Percentiles rank a stretch among this genome's conserved stretches.
Conservation (phyloP, 78 protist species). For the Polysphondylium violaceum region DNA sequence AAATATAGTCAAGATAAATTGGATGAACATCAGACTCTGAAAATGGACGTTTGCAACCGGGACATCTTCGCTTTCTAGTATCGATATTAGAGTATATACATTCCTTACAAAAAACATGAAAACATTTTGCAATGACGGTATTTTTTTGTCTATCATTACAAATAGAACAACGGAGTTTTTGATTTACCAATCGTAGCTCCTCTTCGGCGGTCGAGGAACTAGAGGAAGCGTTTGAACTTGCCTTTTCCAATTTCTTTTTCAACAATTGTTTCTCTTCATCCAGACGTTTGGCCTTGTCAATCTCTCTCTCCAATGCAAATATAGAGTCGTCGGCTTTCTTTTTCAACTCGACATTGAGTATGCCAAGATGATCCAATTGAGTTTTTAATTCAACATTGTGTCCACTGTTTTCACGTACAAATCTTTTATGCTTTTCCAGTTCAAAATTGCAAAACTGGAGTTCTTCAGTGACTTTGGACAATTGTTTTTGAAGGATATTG, state of each 20-base stretch:
- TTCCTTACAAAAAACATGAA: constrained; percentile 78
- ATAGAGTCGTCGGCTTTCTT: constrained; percentile 76
- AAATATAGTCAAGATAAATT: constrained; percentile 46
- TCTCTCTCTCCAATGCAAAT: constrained; percentile 63
- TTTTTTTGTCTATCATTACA: constrained; percentile 82
- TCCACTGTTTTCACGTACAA: constrained; percentile 31
- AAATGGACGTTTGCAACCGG: constrained; percentile 73
- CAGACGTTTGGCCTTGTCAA: constrained; percentile 61
- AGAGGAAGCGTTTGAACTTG: not conserved
- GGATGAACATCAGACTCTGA: constrained; percentile 76
- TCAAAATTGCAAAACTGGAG: constrained; percentile 51
- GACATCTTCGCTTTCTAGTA: constrained; percentile 80
- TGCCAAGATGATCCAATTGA: constrained; percentile 54
- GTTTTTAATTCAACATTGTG: constrained; percentile 45
- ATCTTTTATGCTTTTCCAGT: constrained; percentile 50
- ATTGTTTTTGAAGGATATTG: constrained; percentile 37
- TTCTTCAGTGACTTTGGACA: constrained; percentile 54
- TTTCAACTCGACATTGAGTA: constrained; percentile 24
- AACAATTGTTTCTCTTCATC: constrained; percentile 69
- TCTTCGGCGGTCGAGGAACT: constrained; percentile 28
- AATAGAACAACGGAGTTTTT: constrained; percentile 68
- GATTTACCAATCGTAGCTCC: constrained; percentile 42
- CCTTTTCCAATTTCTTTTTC: constrained; percentile 68
- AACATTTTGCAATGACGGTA: constrained; percentile 79
- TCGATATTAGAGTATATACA: constrained; percentile 78